Evolutionary conservation across 768 basidiomycete genomes (phyloP).

Genomic region (Grammothele lineata): DNA sequence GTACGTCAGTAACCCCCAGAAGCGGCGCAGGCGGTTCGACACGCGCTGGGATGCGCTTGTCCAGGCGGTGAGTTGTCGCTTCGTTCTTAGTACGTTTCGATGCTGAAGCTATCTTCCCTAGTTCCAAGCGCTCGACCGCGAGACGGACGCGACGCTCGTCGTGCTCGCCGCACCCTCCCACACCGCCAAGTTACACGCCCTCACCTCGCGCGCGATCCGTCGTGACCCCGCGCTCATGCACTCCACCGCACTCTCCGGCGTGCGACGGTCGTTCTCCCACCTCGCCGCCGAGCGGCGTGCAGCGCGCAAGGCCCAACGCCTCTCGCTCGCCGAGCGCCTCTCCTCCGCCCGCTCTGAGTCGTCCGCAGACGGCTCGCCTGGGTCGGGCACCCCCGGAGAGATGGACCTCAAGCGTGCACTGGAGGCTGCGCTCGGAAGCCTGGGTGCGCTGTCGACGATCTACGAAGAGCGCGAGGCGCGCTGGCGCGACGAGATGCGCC

Average conservation of each 20-base stretch:
- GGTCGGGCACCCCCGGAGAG: constrained; percentile 46
- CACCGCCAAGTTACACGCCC: constrained; percentile 55
- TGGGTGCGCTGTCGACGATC: constrained; percentile 56
- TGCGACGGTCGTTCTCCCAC: constrained; percentile 56
- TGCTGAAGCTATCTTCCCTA: constrained; percentile 24
- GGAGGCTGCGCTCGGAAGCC: constrained; percentile 62
- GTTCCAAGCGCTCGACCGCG: constrained; percentile 77
- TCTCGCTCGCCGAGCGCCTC: constrained; percentile 44
- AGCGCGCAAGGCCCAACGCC: constrained; percentile 37
- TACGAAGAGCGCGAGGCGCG: constrained; percentile 67
- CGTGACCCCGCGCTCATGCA: constrained; percentile 44
- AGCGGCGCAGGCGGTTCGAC: constrained; percentile 69
- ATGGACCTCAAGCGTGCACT: constrained; percentile 66
- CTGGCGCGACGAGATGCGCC: constrained; percentile 61
- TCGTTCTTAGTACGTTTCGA: background rate
- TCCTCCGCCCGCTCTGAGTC: constrained; percentile 33
- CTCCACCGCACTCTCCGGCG: constrained; percentile 45
- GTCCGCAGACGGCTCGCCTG: constrained; percentile 53
- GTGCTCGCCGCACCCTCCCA: constrained; percentile 74
- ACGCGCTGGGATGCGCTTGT: constrained; percentile 69
- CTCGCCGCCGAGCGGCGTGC: constrained; percentile 54
- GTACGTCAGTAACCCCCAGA: constrained; percentile 62
- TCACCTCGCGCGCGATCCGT: constrained; percentile 67
- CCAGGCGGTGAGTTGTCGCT: constrained; percentile 57
- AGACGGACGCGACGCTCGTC: constrained; percentile 76